These are phyloP conservation scores for Epichloe amarillans DNA, from an alignment of 2,329 filamentous ascomycete species.

Conservation along the genomic window DNA sequence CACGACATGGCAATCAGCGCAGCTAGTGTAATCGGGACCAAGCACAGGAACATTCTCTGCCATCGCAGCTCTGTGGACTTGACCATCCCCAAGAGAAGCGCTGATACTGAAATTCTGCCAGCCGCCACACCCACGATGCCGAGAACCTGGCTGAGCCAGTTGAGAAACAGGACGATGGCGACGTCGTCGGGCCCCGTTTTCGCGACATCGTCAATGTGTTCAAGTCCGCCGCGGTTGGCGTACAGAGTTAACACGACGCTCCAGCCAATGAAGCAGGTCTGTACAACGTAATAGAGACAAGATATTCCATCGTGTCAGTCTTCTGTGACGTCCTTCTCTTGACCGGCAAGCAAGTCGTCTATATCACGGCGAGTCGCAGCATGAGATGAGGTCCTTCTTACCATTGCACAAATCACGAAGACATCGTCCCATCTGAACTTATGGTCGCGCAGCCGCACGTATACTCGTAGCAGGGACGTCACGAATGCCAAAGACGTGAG, in stretches of 20 bases:
- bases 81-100: slow-evolving; percentile 11
- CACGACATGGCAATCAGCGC: slow-evolving; percentile 10
- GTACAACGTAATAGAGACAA: background rate
- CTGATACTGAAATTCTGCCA: slow-evolving; percentile 11
- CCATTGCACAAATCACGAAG: slow-evolving; percentile 11
- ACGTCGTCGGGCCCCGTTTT: slow-evolving; percentile 10
- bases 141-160: slow-evolving; percentile 11
- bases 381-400: background rate
- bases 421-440: slow-evolving; percentile 11
- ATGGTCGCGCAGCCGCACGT: slow-evolving; percentile 5
- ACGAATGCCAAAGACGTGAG: slow-evolving; percentile 8
- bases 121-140: slow-evolving; percentile 11
- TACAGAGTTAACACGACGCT: slow-evolving; percentile 9
- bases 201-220: slow-evolving; percentile 8
- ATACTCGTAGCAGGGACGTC: slow-evolving; percentile 7
- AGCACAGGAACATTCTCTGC: slow-evolving; percentile 11
- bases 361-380: background rate
- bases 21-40: slow-evolving; percentile 9
- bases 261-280: slow-evolving; percentile 12
- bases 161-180: slow-evolving; percentile 10
- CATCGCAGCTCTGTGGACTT: slow-evolving; percentile 8
- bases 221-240: slow-evolving; percentile 8
- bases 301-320: too few species aligned
- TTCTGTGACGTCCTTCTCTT: too few species aligned
- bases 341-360: too few species aligned